Evolutionary conservation across 2,329 filamentous ascomycete genomes (phyloP), one percentile per base, ranked within the genome.

Genomic region (Beauveria rudraprayagi): DNA sequence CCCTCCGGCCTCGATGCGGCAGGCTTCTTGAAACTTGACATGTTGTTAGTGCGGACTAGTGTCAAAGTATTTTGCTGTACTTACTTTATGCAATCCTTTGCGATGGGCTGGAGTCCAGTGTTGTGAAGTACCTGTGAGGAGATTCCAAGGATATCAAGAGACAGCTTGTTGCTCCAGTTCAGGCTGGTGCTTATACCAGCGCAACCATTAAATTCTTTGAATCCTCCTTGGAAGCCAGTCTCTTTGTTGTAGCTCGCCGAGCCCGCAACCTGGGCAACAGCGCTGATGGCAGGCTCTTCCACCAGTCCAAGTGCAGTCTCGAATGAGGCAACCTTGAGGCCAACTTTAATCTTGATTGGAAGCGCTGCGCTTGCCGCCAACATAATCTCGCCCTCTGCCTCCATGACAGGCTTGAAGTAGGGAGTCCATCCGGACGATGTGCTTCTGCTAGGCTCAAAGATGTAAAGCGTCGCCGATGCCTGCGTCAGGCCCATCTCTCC

Each of bases 401-500:
- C 64, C 46, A 73, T 64, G 2, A 67, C 56, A 1, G 70, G 70
- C 61, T 66, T 68, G 61, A 72, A 69, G 53, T 69, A 67, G 5
- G 71, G 71, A 3, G 64, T 60, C 65, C 67, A 70, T 53, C 66
- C 67, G 11, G 59, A 56, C 9, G 63, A 60, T 37, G 61, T 62
- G 58, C 61, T 70, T 14, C 64, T 62, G 17, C 37, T 54, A 2
- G 63, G 51, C 48, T 69, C 62, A 28, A 69, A 63, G 28, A 71
- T 61, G 61, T 71, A 66, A 28, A 71, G 62, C 11, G 63, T 55
- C 8, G 66, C 64, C 11, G 61, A 57, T 1, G 69, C 67, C 30
- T 69, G 65, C 47, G 67, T 58, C 9, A 72, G 44, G 9, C 68
- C 69, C 65, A 71, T 67, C 56, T 71, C 69, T 6, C 67, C 71